phyloP scores from a whole-genome alignment of 352 stramenopile genomes.

The Phytophthora uliginosa region DNA sequence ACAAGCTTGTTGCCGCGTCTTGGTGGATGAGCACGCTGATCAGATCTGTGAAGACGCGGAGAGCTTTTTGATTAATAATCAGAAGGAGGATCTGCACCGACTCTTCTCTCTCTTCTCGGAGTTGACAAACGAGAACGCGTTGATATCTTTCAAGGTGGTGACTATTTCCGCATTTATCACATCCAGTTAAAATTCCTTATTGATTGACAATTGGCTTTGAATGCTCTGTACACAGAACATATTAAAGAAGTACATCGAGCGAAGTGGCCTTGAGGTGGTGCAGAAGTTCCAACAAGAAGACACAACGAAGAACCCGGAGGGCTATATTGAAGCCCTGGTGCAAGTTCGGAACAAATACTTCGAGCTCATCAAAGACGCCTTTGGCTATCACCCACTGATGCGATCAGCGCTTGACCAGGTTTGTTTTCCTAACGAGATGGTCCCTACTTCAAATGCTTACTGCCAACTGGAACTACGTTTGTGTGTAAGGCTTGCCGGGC shows the following conservation, averaged over 20 bases:
- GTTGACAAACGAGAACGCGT: conserved; percentile 78
- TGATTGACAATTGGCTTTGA: conserved; percentile 20
- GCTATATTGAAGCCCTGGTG: conserved; percentile 88
- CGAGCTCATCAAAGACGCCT: conserved; percentile 87
- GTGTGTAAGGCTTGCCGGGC: conserved; percentile 70
- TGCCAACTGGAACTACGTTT: neutral
- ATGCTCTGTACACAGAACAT: conserved; percentile 69
- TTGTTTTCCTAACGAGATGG: conserved; percentile 4
- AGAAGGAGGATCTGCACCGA: conserved; percentile 80
- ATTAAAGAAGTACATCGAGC: conserved; percentile 88
- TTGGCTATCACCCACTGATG: conserved; percentile 87
- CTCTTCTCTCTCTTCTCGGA: conserved; percentile 89
- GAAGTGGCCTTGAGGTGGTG: conserved; percentile 80
- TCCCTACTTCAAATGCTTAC: neutral
- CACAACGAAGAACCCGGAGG: conserved; percentile 81
- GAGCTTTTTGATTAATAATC: conserved; percentile 80
- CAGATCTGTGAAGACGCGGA: conserved; percentile 86
- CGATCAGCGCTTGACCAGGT: conserved; percentile 86
- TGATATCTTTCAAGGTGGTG: conserved; percentile 85
- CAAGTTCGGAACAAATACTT: conserved; percentile 88
- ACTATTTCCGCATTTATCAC: conserved; percentile 1
- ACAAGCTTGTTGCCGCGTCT: conserved; percentile 81
- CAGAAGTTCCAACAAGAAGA: conserved; percentile 86
- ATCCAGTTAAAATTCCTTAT: conserved; percentile 1
- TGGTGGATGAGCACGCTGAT: conserved; percentile 85